These are phyloP conservation scores for Leishmania turanica DNA, from an alignment of 208 protist species.

Conservation along the genomic window DNA sequence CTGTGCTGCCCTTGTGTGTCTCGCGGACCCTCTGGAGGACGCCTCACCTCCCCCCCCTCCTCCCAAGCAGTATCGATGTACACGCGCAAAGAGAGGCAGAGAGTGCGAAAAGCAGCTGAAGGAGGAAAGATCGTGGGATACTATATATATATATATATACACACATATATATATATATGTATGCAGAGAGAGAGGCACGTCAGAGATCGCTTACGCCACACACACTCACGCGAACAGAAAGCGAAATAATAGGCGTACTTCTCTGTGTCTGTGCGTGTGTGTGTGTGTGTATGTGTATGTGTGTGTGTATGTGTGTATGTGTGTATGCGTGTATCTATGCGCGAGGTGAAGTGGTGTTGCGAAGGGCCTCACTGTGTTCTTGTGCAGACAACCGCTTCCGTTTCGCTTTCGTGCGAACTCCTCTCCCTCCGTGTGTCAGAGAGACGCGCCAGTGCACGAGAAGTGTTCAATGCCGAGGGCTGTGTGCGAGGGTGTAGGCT, in stretches of 20 bases:
- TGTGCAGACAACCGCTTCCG: background rate
- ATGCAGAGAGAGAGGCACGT: background rate
- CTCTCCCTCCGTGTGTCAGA: background rate
- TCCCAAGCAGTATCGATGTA: background rate
- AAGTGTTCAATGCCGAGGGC: background rate
- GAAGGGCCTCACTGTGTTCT: background rate
- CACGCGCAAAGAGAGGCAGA: background rate
- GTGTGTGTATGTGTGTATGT: background rate
- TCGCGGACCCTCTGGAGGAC: background rate
- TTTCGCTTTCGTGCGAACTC: too few species aligned
- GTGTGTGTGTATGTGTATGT: background rate
- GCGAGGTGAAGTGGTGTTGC: background rate
- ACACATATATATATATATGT: too few species aligned
- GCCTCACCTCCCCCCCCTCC: background rate
- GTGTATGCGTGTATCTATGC: background rate
- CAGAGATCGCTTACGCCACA: conserved; percentile 7
- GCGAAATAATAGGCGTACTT: background rate
- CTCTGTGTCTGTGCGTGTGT: too few species aligned
- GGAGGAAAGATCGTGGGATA: background rate
- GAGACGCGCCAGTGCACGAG: background rate
- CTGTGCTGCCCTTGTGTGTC: background rate
- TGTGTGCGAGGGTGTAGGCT: background rate
- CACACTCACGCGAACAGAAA: background rate
- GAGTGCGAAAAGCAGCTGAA: background rate
- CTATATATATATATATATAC: too few species aligned